Base-by-base conservation (phyloP, 306 rosid genomes). In the Benincasa hispida region DNA sequence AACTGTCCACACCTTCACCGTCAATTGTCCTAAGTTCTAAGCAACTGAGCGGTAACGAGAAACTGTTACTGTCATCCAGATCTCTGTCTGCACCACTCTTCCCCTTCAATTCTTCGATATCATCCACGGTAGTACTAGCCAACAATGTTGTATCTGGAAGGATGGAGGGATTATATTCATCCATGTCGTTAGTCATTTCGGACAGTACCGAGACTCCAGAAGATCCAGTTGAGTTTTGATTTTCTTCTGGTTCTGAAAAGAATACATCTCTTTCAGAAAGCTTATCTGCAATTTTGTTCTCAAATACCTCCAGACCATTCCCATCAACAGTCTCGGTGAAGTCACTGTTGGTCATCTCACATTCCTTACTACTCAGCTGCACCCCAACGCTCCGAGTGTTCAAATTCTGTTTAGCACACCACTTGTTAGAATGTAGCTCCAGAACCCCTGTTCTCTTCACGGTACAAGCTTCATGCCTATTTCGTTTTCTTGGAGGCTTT, bases 171-270 rank as follows among this genome's bases (percentile, higher is more conserved):
- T 50, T 73, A 15, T 68, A 73, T 27, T 4, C 62, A 35, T 55
- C 75, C 28, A 10, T 25, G 82, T 77, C 77, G 17, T 41, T 69
- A 28, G 56, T 50, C 67, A 50, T 79, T 78, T 66, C 81, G 7
- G 77, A 74, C 32, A 51, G 57, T 55, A 54, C 42, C 12, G 82
- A 75, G 72, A 73, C 81, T 27, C 76, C 80, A 39, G 83, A 85
- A 63, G 81, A 66, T 19, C 35, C 58, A 2, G 55, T 53, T 24
- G 73, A 74, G 56, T 48, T 77, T 69, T 45, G 75, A 72, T 19
- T 72, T 66, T 70, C 75, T 56, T 35, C 41, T 17, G 32, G 45
- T 39, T 77, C 60, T 17, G 77, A n/a, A 10, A 77, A 51, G 56
- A 72, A 42, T 14, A 11, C 41, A 11, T 62, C 79, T 51, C 69